A percentile compares a stretch with the other conserved stretches of the same genome.
Evolutionary conservation across 2,329 filamentous ascomycete species (phyloP).

Genomic region (Tolypocladium pustulatum): DNA sequence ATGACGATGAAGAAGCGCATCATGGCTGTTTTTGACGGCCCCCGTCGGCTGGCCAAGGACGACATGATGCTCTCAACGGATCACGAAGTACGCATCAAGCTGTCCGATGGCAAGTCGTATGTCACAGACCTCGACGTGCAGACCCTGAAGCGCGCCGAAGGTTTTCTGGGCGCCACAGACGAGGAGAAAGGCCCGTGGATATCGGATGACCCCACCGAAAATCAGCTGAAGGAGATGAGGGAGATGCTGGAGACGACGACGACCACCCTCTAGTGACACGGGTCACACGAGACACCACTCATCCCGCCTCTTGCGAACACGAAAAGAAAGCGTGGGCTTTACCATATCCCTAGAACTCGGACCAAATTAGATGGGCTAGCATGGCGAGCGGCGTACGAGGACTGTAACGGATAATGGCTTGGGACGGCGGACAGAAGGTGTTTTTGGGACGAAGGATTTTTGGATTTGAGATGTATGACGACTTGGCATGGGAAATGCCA

Average conservation of each 20-base stretch:
- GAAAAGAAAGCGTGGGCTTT: not conserved
- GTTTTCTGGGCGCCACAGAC: conserved; percentile 66
- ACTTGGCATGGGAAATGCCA: conserved; percentile 6
- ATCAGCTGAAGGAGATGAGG: conserved; percentile 51
- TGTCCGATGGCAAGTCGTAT: conserved; percentile 67
- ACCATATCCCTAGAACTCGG: not conserved
- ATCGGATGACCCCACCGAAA: conserved; percentile 56
- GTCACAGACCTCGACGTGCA: conserved; percentile 90
- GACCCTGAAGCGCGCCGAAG: conserved; percentile 80
- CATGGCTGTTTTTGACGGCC: conserved; percentile 83
- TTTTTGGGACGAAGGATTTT: not conserved
- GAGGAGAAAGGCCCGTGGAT: conserved; percentile 85
- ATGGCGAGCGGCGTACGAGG: conserved; percentile 18
- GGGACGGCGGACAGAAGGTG: not conserved
- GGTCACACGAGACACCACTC: not conserved
- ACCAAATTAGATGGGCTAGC: conserved; percentile 7
- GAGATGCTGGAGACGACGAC: conserved; percentile 30
- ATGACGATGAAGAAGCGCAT: conserved; percentile 99
- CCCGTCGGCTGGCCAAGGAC: conserved; percentile 84
- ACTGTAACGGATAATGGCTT: conserved; percentile 12
- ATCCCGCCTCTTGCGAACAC: not conserved
- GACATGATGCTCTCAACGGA: conserved; percentile 98
- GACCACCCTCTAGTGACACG: conserved; percentile 9
- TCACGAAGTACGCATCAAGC: conserved; percentile 80
- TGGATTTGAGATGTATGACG: not conserved